These are phyloP conservation scores for Papiliotrema nemorosa DNA, from an alignment of 1,284 basidiomycete genomes.

Conservation along the genomic window DNA sequence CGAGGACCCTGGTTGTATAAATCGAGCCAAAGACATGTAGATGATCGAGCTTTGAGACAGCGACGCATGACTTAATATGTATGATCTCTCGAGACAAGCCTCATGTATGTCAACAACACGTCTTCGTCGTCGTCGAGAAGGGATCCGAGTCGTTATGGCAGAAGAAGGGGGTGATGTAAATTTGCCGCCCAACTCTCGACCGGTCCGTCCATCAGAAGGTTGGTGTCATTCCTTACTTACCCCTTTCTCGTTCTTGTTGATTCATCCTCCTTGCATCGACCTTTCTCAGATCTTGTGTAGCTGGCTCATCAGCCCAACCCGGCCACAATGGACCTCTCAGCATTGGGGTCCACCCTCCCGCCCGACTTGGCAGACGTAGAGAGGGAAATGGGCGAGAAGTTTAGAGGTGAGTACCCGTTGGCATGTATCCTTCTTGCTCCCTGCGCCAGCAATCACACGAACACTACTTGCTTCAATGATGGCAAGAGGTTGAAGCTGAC, in stretches of 20 bases:
- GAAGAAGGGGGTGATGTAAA: too few relatives aligned
- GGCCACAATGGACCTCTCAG: constrained; percentile 45
- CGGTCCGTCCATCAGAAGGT: too few relatives aligned
- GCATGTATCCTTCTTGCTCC: not conserved
- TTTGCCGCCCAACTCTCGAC: too few relatives aligned
- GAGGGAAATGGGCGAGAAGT: constrained; percentile 50
- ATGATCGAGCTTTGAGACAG: too few relatives aligned
- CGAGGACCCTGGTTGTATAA: too few relatives aligned
- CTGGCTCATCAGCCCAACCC: not conserved
- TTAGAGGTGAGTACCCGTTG: constrained; percentile 43
- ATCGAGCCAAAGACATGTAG: too few relatives aligned
- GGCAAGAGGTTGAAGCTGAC: constrained; percentile 8
- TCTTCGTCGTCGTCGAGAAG: too few relatives aligned
- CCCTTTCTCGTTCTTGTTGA: not conserved
- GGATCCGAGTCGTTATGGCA: too few relatives aligned
- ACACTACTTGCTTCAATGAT: not conserved
- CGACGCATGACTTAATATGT: too few relatives aligned
- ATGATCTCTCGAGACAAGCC: too few relatives aligned
- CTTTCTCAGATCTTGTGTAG: not conserved
- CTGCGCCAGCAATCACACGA: not conserved
- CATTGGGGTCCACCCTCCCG: constrained; percentile 42
- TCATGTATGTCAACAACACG: too few relatives aligned
- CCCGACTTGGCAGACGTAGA: constrained; percentile 48
- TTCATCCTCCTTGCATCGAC: not conserved
- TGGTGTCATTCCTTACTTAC: too few relatives aligned